Conservation (phyloP, 2,329 filamentous ascomycete species). For the Orbilia ellipsospora region DNA sequence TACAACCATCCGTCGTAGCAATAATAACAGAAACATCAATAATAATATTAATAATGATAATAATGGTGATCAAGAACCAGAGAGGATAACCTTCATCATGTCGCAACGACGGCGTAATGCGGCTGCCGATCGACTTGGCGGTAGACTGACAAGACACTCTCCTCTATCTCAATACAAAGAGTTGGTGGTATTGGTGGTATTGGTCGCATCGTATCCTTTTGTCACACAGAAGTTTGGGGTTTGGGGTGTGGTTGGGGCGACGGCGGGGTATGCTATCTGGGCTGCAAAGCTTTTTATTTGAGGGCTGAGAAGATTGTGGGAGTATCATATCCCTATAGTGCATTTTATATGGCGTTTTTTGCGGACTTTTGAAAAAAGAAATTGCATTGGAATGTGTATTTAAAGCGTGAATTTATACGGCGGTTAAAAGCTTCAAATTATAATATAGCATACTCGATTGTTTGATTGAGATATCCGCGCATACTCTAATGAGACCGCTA, state of each 20-base stretch:
- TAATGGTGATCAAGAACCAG: neutral
- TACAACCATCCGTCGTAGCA: neutral
- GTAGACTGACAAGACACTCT: neutral
- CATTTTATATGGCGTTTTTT: too few relatives aligned
- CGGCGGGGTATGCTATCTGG: conserved; percentile 20
- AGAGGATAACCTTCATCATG: neutral
- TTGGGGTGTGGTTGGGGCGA: conserved; percentile 16
- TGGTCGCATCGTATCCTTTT: conserved; percentile 25
- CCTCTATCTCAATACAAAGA: too few relatives aligned
- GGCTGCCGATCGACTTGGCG: neutral
- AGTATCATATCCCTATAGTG: too few relatives aligned
- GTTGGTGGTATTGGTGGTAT: neutral
- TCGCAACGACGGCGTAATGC: neutral
- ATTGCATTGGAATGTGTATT: too few relatives aligned
- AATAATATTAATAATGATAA: neutral
- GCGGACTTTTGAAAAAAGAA: too few relatives aligned
- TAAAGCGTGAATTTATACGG: too few relatives aligned
- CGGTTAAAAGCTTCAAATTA: too few relatives aligned
- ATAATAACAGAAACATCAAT: neutral
- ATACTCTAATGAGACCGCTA: too few relatives aligned
- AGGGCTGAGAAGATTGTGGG: too few relatives aligned
- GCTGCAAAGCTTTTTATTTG: neutral
- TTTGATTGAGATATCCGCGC: too few relatives aligned
- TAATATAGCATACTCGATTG: too few relatives aligned
- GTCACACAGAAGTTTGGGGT: conserved; percentile 26